Percentiles rank a stretch among this genome's conserved stretches.
These are phyloP conservation scores for Komagataella mondaviorum DNA, from an alignment of 805 yeast genomes.

Conservation along the genomic window DNA sequence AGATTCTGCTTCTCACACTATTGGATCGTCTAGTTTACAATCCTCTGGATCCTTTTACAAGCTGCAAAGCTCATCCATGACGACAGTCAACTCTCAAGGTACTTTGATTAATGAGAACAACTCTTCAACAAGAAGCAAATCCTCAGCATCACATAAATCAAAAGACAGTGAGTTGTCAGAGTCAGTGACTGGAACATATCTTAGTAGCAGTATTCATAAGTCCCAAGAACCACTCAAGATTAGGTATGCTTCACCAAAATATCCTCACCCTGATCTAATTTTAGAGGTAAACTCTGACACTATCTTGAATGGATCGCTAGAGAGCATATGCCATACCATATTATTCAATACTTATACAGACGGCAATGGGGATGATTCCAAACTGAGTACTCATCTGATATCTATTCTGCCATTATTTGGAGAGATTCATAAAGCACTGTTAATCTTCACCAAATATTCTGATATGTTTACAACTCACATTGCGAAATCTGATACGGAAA, in stretches of 20 bases:
- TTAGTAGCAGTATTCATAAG: background rate
- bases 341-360: constrained; percentile 35
- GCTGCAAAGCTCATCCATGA: background rate
- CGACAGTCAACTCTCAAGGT: background rate
- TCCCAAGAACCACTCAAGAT: constrained; percentile 3
- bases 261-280: constrained; percentile 51
- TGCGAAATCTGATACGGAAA: background rate
- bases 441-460: constrained; percentile 21
- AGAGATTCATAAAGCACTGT: constrained; percentile 28
- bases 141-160: background rate
- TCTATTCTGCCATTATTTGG: constrained; percentile 42
- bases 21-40: background rate
- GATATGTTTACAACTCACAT: constrained; percentile 11
- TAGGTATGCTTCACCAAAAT: constrained; percentile 23
- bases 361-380: constrained; percentile 12
- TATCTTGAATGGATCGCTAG: constrained; percentile 42
- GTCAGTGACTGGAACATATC: background rate
- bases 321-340: constrained; percentile 66
- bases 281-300: constrained; percentile 32
- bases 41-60: background rate
- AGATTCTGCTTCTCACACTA: background rate
- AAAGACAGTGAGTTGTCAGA: background rate
- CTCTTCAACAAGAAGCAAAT: background rate
- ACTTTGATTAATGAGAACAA: background rate
- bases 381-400: constrained; percentile 26